These are phyloP conservation scores for Linum lewisii DNA, from an alignment of 345 rosid species.

Conservation along the genomic window DNA sequence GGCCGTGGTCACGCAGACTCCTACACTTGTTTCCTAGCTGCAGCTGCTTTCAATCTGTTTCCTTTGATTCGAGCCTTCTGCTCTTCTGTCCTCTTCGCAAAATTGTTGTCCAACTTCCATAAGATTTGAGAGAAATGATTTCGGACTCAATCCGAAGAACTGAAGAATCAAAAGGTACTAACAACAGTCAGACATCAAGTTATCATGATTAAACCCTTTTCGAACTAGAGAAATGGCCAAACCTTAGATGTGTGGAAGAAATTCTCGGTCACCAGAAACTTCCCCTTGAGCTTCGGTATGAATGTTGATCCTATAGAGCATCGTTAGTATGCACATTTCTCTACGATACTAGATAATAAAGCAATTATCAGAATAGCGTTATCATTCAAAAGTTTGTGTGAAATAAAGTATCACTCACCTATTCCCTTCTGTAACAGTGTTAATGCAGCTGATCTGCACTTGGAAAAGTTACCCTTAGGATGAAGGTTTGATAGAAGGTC, in stretches of 20 bases:
- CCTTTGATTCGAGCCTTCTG: no score
- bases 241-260: conserved; percentile 86
- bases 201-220: neutral
- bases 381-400: neutral
- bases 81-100: conserved; percentile 82
- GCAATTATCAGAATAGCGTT: neutral
- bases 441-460: conserved; percentile 70
- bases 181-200: neutral
- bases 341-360: conserved; percentile 2
- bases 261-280: conserved; percentile 74
- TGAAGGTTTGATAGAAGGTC: conserved; percentile 30
- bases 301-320: conserved; percentile 73
- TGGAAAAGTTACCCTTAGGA: conserved; percentile 73
- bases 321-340: no score
- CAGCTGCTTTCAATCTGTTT: no score
- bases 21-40: no score
- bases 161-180: conserved; percentile 21
- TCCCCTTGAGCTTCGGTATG: conserved; percentile 71
- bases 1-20: no score
- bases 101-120: conserved; percentile 50
- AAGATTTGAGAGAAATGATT: conserved; percentile 52
- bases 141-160: conserved; percentile 64
- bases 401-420: conserved; percentile 36
- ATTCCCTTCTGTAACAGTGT: conserved; percentile 59
- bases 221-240: conserved; percentile 9